Percentiles rank a stretch among this genome's conserved stretches.
Evolutionary conservation across 208 protist species (phyloP).

Genomic region (Acanthamoeba triangularis): DNA sequence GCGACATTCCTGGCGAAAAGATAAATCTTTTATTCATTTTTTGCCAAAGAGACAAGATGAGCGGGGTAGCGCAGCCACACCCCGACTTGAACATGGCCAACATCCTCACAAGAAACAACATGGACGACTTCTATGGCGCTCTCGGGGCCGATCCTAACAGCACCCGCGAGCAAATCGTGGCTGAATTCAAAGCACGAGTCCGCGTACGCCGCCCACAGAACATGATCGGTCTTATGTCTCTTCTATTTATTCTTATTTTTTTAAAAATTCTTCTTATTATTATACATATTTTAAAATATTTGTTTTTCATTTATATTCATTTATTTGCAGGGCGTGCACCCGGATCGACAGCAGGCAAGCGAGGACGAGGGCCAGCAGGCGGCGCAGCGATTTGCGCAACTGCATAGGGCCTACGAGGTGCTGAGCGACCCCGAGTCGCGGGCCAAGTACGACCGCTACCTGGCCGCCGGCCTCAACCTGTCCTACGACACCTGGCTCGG

Average conservation of each 20-base stretch:
- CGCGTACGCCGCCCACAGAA: not conserved
- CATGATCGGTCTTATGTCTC: too few relatives aligned
- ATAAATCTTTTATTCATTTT: too few relatives aligned
- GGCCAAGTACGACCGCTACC: conserved; percentile 54
- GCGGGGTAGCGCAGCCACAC: conserved; percentile 10
- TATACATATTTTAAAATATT: too few relatives aligned
- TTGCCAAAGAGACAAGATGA: too few relatives aligned
- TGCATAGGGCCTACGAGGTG: conserved; percentile 55
- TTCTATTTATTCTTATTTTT: too few relatives aligned
- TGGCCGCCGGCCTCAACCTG: conserved; percentile 34
- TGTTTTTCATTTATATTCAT: not conserved
- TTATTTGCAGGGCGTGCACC: not conserved
- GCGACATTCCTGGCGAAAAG: too few relatives aligned
- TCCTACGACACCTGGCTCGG: conserved; percentile 65
- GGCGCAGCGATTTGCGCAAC: not conserved
- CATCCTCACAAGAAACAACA: not conserved
- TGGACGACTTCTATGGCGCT: not conserved
- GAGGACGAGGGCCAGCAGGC: not conserved
- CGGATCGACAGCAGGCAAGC: not conserved
- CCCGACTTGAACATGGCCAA: not conserved
- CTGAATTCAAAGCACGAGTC: conserved; percentile 53
- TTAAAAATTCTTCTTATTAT: not conserved
- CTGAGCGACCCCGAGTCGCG: conserved; percentile 43
- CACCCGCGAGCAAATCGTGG: conserved; percentile 42
- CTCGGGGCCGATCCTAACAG: conserved; percentile 44